Conservation (phyloP, 192 early-diverging fungal species). For the Glomus cerebriforme region DNA sequence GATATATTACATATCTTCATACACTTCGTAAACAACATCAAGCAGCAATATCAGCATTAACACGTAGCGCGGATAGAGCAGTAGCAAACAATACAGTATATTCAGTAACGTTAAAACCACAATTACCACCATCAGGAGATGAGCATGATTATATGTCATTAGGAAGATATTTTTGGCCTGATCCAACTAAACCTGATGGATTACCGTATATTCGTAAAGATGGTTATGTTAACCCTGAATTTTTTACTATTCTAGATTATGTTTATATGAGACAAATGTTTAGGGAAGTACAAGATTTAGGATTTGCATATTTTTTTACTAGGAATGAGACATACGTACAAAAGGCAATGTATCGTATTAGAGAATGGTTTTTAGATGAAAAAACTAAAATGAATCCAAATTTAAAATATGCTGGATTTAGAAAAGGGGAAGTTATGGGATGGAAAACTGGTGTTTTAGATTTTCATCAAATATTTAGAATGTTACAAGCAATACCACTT, state of each 20-base stretch:
- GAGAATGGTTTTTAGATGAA: constrained; percentile 59
- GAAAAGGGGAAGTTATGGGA: constrained; percentile 45
- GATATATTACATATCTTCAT: constrained; percentile 2
- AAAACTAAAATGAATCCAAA: constrained; percentile 64
- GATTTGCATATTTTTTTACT: constrained; percentile 58
- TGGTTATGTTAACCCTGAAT: constrained; percentile 58
- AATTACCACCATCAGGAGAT: constrained; percentile 47
- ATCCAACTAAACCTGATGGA: constrained; percentile 36
- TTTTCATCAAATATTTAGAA: constrained; percentile 46
- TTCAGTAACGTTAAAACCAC: constrained; percentile 54
- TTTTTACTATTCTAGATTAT: constrained; percentile 47
- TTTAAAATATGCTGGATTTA: constrained; percentile 54
- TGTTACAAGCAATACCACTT: constrained; percentile 45
- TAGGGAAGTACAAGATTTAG: constrained; percentile 47
- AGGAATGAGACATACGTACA: constrained; percentile 48
- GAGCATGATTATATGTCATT: constrained; percentile 62
- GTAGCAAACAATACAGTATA: constrained; percentile 44
- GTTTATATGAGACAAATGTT: constrained; percentile 41
- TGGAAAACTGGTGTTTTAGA: constrained; percentile 49
- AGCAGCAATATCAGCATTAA: not conserved
- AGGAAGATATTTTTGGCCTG: constrained; percentile 62
- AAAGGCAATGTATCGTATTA: constrained; percentile 41
- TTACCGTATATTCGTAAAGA: constrained; percentile 56
- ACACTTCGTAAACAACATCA: constrained; percentile 9
- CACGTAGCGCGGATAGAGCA: constrained; percentile 33